Evolutionary conservation across 768 basidiomycete genomes (phyloP).

Genomic region (Lyophyllum semitale): DNA sequence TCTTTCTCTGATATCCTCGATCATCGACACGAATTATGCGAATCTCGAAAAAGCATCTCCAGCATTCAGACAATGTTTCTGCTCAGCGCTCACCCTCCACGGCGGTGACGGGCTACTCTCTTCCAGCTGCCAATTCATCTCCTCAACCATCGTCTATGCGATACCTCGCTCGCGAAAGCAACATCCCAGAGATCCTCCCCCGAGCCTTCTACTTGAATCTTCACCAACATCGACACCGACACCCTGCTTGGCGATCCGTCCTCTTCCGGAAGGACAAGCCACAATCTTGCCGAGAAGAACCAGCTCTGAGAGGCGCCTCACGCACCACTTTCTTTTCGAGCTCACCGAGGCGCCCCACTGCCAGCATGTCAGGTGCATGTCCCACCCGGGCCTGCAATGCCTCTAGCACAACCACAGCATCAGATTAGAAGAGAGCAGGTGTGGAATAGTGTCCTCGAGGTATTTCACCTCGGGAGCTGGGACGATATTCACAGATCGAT

Average conservation of each 20-base stretch:
- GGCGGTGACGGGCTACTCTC: too few relatives aligned
- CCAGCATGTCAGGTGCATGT: conserved; percentile 24
- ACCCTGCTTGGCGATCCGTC: conserved; percentile 32
- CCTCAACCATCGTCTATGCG: too few relatives aligned
- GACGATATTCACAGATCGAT: conserved; percentile 29
- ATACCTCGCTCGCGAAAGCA: too few relatives aligned
- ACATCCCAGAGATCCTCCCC: too few relatives aligned
- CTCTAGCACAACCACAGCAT: conserved; percentile 31
- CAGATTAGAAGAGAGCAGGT: conserved; percentile 35
- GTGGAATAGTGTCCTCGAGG: conserved; percentile 36
- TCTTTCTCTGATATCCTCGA: too few relatives aligned
- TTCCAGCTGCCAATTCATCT: too few relatives aligned
- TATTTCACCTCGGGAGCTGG: conserved; percentile 42
- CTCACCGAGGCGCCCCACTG: conserved; percentile 33
- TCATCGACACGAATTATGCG: too few relatives aligned
- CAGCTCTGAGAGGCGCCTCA: conserved; percentile 38
- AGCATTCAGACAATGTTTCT: too few relatives aligned
- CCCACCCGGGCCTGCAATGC: conserved; percentile 32
- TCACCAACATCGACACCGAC: conserved; percentile 33
- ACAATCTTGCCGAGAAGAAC: conserved; percentile 38
- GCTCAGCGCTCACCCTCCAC: too few relatives aligned
- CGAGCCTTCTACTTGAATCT: too few relatives aligned
- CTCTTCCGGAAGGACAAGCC: not conserved
- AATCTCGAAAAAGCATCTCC: too few relatives aligned
- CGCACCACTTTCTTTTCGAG: conserved; percentile 39